These are phyloP conservation scores for Plasmodium cynomolgi DNA, from an alignment of 169 alveolate species.

Conservation along the genomic window DNA sequence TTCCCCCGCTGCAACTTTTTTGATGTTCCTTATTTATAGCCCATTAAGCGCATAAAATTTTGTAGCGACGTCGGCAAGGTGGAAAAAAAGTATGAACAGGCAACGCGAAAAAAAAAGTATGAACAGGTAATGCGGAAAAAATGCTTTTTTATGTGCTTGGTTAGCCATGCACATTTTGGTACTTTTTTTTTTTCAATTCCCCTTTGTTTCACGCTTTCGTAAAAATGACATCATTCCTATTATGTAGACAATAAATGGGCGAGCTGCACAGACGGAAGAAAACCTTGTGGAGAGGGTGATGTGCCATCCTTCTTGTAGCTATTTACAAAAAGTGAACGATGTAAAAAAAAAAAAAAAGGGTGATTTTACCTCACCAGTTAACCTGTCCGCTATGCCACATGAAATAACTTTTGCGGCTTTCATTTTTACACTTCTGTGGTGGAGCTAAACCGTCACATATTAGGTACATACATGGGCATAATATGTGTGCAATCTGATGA, in stretches of 20 bases:
- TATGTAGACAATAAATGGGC: neutral
- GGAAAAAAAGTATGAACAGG: neutral
- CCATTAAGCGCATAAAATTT: neutral
- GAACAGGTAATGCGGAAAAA: neutral
- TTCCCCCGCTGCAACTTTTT: neutral
- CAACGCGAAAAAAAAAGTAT: no score
- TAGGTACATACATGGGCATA: neutral
- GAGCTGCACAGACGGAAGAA: neutral
- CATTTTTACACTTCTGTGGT: neutral
- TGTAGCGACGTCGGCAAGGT: neutral
- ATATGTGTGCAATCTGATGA: no score
- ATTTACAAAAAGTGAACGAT: neutral
- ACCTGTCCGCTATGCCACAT: neutral
- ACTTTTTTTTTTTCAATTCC: neutral
- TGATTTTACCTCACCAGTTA: neutral
- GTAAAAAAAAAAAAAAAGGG: neutral
- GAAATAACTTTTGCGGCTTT: neutral
- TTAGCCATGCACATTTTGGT: neutral
- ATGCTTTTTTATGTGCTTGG: neutral
- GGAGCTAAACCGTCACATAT: neutral
- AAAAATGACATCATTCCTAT: neutral
- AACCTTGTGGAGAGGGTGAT: neutral
- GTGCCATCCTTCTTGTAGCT: neutral
- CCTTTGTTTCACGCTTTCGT: neutral
- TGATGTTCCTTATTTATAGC: neutral